Evolutionary conservation across 140 eudicot species (phyloP).

Genomic region (Erigeron philadelphicus): DNA sequence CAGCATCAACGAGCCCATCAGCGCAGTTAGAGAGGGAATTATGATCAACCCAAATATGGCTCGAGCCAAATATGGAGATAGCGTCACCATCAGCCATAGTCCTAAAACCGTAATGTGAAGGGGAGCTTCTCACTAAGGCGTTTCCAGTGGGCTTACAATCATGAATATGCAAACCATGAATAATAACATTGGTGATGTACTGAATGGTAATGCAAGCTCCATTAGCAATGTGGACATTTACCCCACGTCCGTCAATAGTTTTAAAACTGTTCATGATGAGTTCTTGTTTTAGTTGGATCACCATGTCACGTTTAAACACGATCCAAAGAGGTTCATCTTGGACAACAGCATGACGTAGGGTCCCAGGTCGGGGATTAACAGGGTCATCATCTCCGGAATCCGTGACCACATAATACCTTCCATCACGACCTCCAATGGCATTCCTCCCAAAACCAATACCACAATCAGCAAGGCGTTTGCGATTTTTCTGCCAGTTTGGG

Average conservation of each 20-base stretch:
- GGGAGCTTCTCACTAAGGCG: slow-evolving; percentile 80
- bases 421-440: slow-evolving; percentile 81
- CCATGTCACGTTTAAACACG: slow-evolving; percentile 73
- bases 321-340: slow-evolving; percentile 78
- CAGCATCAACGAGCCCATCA: slow-evolving; percentile 86
- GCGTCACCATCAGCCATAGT: slow-evolving; percentile 89
- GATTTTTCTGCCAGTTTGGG: slow-evolving; percentile 62
- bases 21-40: slow-evolving; percentile 74
- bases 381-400: slow-evolving; percentile 64
- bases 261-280: slow-evolving; percentile 81
- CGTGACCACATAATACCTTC: slow-evolving; percentile 60
- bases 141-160: slow-evolving; percentile 80
- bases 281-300: slow-evolving; percentile 62
- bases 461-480: slow-evolving; percentile 73
- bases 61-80: slow-evolving; percentile 65
- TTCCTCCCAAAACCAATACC: slow-evolving; percentile 79
- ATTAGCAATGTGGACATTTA: slow-evolving; percentile 69
- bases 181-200: slow-evolving; percentile 57
- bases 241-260: slow-evolving; percentile 82
- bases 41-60: slow-evolving; percentile 79
- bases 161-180: slow-evolving; percentile 73
- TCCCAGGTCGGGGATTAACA: slow-evolving; percentile 72
- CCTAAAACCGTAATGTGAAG: slow-evolving; percentile 71
- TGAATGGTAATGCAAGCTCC: slow-evolving; percentile 74
- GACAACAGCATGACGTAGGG: slow-evolving; percentile 76